These are phyloP conservation scores for Chalaropsis thielavioides DNA, from an alignment of 2,329 filamentous ascomycete species.

Conservation along the genomic window DNA sequence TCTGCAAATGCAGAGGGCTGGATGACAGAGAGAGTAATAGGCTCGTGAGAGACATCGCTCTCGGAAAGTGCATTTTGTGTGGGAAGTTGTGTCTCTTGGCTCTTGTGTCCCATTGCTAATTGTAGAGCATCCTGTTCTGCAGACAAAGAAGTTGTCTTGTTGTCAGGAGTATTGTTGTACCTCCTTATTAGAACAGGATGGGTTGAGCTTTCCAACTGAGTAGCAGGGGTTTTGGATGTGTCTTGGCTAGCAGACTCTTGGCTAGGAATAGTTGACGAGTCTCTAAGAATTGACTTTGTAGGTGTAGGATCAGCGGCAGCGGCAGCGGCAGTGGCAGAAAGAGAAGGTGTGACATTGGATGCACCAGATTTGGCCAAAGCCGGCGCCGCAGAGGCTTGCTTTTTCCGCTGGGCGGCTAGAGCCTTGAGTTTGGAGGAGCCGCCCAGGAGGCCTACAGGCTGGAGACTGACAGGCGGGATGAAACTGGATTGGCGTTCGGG, in stretches of 20 bases:
- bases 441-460: constrained; percentile 53
- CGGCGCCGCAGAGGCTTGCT: constrained; percentile 51
- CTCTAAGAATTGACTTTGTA: constrained; percentile 1
- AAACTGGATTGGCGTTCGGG: constrained; percentile 49
- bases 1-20: constrained; percentile 43
- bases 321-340: not conserved
- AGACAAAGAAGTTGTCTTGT: not conserved
- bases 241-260: not conserved
- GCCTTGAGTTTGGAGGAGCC: constrained; percentile 82
- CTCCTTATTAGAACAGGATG: not conserved
- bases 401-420: constrained; percentile 71
- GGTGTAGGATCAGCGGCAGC: constrained; percentile 3
- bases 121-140: not conserved
- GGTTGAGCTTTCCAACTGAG: not conserved
- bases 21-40: not conserved
- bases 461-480: constrained; percentile 37
- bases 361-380: not conserved
- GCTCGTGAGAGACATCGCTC: not conserved
- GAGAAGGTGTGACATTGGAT: not conserved
- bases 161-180: not conserved
- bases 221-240: not conserved
- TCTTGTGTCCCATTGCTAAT: not conserved
- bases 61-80: not conserved
- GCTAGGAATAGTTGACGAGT: not conserved
- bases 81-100: not conserved